phyloP scores from a whole-genome alignment of 495 filamentous ascomycete genomes.

The Daldinia loculata region DNA sequence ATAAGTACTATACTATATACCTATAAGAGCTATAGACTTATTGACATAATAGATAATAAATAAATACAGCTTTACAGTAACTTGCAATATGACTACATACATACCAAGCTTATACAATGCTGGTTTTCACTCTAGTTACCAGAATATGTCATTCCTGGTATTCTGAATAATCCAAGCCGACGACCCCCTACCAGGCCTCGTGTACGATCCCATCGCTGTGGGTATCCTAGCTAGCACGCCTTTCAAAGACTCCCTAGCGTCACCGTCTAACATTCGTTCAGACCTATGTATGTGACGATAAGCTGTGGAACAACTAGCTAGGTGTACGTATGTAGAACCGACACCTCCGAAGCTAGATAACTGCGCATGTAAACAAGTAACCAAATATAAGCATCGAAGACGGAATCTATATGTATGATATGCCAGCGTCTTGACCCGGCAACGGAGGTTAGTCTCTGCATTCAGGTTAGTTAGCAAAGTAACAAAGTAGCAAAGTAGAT shows the following conservation, averaged over 20 bases:
- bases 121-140: neutral
- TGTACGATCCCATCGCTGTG: conserved; percentile 5
- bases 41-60: neutral
- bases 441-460: neutral
- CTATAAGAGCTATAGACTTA: neutral
- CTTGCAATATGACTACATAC: conserved; percentile 2
- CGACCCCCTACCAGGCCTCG: neutral
- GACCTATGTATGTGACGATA: neutral
- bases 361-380: neutral
- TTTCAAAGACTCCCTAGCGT: conserved; percentile 14
- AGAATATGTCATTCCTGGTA: conserved; percentile 3
- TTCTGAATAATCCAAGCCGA: too few species aligned
- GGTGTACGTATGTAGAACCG: too few species aligned
- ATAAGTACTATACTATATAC: too few species aligned
- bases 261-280: neutral
- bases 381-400: neutral
- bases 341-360: neutral
- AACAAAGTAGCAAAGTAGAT: neutral
- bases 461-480: neutral
- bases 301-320: neutral
- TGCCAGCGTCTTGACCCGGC: neutral
- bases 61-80: neutral
- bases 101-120: conserved; percentile 6
- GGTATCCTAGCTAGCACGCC: conserved; percentile 35
- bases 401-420: neutral